Evolutionary conservation across 345 rosid species (phyloP).

Genomic region (Noccaea caerulescens): DNA sequence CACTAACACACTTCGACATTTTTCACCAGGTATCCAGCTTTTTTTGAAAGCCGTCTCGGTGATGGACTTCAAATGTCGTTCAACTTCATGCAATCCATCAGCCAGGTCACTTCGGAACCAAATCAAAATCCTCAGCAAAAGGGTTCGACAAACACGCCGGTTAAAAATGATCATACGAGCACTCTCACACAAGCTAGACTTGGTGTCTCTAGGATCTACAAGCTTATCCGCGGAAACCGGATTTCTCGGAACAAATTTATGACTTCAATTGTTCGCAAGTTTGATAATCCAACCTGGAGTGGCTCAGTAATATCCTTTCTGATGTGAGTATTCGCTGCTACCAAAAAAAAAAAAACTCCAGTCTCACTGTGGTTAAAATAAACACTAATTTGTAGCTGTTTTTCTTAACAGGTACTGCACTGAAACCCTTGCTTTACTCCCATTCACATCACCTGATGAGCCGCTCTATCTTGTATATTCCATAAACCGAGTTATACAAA

Average conservation of each 20-base stretch:
- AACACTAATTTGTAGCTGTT: conserved; percentile 26
- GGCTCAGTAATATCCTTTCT: conserved; percentile 71
- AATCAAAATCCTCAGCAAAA: conserved; percentile 57
- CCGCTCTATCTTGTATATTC: conserved; percentile 92
- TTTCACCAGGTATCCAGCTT: conserved; percentile 86
- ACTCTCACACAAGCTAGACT: conserved; percentile 87
- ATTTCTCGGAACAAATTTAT: conserved; percentile 93
- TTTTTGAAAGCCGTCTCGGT: conserved; percentile 96
- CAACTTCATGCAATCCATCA: conserved; percentile 71
- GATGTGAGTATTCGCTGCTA: conserved; percentile 63
- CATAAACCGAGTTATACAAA: conserved; percentile 92
- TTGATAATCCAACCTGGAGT: conserved; percentile 78
- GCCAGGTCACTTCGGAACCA: conserved; percentile 48
- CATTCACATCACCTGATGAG: conserved; percentile 94
- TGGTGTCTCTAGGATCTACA: conserved; percentile 96
- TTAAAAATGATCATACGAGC: conserved; percentile 59
- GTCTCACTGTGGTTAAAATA: conserved; percentile 6
- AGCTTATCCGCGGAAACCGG: conserved; percentile 92
- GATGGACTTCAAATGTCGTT: conserved; percentile 98
- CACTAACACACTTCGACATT: conserved; percentile 40
- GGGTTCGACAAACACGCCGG: conserved; percentile 51
- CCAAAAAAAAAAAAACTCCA: not conserved
- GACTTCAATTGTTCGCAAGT: conserved; percentile 96
- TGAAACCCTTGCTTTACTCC: conserved; percentile 90
- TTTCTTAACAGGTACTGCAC: conserved; percentile 84